Base-by-base conservation (phyloP, 2,329 filamentous ascomycete genomes). In the Clarireedia hainanense region DNA sequence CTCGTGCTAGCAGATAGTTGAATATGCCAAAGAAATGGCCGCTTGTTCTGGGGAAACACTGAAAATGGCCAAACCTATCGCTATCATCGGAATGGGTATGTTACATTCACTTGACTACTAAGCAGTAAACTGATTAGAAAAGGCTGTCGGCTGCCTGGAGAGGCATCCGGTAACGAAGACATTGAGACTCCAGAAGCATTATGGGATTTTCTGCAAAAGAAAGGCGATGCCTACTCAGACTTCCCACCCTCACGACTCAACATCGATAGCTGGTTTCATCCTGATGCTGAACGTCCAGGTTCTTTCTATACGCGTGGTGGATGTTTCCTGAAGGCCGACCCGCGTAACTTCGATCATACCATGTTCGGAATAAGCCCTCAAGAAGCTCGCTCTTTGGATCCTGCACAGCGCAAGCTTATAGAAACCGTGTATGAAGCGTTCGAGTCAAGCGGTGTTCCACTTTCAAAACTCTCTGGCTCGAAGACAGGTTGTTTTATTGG, bases 61-160 rank as follows among this genome's bases (percentile, higher is more conserved):
- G 34, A 37, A 37, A 7, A 37, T 37, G 34, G 34, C 34, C 34
- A 37, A 61, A 43, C 69, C 69, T 20, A 68, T 71, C 47, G 69
- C 69, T n/a, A 67, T 71, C 36, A 45, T 63, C 36, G 69, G 69
- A 46, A 71, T 71, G 69, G 65, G 68, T 58, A 56, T 52, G 27
- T 47, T 23, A n/a, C 7, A 6, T 27, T 27, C 6, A 5, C 20
- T 20, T 20, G 17, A 20, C 17, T 20, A 20, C 2, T 20, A 20
- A 20, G 17, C 17, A 20, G 17, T 20, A 20, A 20, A 20, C 17
- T 20, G 14, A 24, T 4, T 26, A 47, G 6, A 24, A n/a, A 26
- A 47, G 26, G 23, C 6, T 24, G 26, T 10, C 20, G 45, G 3
- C 24, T 26, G 9, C 26, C 39, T n/a, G 39, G 39, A 17, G 26